Base-by-base conservation (phyloP, 768 basidiomycete genomes). In the Russula sp. region DNA sequence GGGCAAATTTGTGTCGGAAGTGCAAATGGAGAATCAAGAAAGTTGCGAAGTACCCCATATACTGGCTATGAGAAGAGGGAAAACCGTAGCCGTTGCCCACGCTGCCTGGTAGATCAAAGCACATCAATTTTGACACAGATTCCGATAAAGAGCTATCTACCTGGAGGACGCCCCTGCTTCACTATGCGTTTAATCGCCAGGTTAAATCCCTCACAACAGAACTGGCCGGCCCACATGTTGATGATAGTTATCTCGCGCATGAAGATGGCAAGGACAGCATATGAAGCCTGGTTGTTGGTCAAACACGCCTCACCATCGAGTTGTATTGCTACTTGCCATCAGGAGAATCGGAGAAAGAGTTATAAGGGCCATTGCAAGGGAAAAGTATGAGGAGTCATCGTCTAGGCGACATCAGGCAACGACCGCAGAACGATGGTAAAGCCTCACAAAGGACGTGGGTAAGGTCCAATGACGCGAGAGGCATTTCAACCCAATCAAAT, bases 61-160 rank as follows among this genome's bases (percentile, higher is more conserved):
- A 91, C 73, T 94, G 91, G 73, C 89, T 90, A 70, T 94, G 91
- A 14, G 89, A 91, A 0, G 91, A 92, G 0, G 91, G 91, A 68
- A 93, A 93, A 7, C 90, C 91, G 70, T 91, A 93, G 14, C 91
- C 91, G 59, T 80, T 80, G 20, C 85, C 86, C 52, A 83, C 72
- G 59, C 78, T 79, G 48, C 78, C 87, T 87, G 68, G 11, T 50
- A 11, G 62, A 20, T 27, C 40, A 44, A 16, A 9, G 27, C 45
- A 49, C 52, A 27, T 39, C 59, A 18, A 22, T 37, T 55, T 16
- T 66, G 42, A 60, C 22, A 27, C 45, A 32, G 55, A 18, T 49
- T 13, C 56, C 52, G 22, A 22, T 35, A 20, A 9, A 18, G 16
- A n/a, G n/a, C 10, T 60, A 58, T 82, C 63, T 65, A 89, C 91